A percentile compares a stretch with the other conserved stretches of the same genome.
These are phyloP conservation scores for Dacryopinax spathularia DNA, from an alignment of 768 basidiomycete genomes.

Conservation along the genomic window DNA sequence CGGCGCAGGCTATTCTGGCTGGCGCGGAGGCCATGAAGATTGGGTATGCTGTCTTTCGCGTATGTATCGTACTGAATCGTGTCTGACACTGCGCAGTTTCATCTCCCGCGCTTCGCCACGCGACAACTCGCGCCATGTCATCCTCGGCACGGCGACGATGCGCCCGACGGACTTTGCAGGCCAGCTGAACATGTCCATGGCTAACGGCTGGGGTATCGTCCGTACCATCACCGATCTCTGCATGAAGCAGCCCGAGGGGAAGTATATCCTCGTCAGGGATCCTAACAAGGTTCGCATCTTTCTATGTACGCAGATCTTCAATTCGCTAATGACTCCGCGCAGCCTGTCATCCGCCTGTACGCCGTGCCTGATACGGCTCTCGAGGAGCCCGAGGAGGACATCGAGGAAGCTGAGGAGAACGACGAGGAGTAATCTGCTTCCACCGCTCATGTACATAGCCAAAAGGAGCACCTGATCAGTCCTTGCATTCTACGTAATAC, in stretches of 20 bases:
- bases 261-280: slow-evolving; percentile 93
- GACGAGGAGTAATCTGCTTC: slow-evolving; percentile 21
- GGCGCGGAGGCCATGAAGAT: slow-evolving; percentile 96
- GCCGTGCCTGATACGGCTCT: slow-evolving; percentile 81
- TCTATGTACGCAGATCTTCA: background rate
- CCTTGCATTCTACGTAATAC: background rate
- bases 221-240: slow-evolving; percentile 86
- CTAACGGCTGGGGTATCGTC: slow-evolving; percentile 98
- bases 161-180: slow-evolving; percentile 87
- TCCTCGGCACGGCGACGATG: slow-evolving; percentile 86
- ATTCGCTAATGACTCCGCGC: slow-evolving; percentile 14
- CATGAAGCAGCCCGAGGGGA: slow-evolving; percentile 95
- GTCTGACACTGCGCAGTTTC: slow-evolving; percentile 9
- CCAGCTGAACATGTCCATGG: slow-evolving; percentile 86
- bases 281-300: slow-evolving; percentile 73
- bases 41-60: slow-evolving; percentile 43
- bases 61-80: background rate
- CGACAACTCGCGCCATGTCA: slow-evolving; percentile 90
- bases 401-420: slow-evolving; percentile 22
- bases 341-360: slow-evolving; percentile 92
- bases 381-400: slow-evolving; percentile 48
- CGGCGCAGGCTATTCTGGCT: slow-evolving; percentile 85
- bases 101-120: slow-evolving; percentile 88
- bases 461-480: background rate
- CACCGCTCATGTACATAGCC: slow-evolving; percentile 8